Evolutionary conservation across 2,329 filamentous ascomycete genomes (phyloP).

Genomic region (Pseudogymnoascus verrucosus): DNA sequence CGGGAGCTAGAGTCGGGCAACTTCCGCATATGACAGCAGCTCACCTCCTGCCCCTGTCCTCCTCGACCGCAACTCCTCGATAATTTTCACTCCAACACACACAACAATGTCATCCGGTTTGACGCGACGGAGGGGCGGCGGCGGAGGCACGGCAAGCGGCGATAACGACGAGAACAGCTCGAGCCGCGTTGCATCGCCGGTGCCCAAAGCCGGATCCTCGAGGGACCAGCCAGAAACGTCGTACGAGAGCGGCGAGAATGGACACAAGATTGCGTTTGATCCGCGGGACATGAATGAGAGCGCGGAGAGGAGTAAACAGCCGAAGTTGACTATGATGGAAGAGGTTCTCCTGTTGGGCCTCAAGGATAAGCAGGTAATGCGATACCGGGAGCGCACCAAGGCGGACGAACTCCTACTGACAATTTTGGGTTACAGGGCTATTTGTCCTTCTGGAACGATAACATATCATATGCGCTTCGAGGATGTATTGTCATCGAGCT

Average conservation of each 20-base stretch:
- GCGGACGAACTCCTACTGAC: not conserved
- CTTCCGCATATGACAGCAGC: slow-evolving; percentile 5
- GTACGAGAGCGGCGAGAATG: slow-evolving; percentile 88
- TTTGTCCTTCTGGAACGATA: slow-evolving; percentile 99
- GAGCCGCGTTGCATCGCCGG: slow-evolving; percentile 59
- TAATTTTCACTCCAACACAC: slow-evolving; percentile 10
- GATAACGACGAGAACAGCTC: slow-evolving; percentile 55
- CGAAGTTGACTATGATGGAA: slow-evolving; percentile 97
- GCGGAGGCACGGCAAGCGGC: slow-evolving; percentile 45
- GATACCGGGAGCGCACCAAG: slow-evolving; percentile 9
- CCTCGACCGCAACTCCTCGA: slow-evolving; percentile 7
- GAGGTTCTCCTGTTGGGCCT: slow-evolving; percentile 90
- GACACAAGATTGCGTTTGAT: slow-evolving; percentile 97
- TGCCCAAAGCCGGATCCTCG: slow-evolving; percentile 52
- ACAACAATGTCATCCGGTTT: slow-evolving; percentile 43
- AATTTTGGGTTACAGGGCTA: slow-evolving; percentile 59
- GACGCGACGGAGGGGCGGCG: slow-evolving; percentile 59
- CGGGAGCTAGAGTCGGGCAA: slow-evolving; percentile 6
- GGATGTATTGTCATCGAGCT: slow-evolving; percentile 98
- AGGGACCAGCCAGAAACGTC: slow-evolving; percentile 65
- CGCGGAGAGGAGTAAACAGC: slow-evolving; percentile 92
- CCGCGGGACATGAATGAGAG: slow-evolving; percentile 96
- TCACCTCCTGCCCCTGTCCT: slow-evolving; percentile 2
- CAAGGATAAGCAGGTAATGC: slow-evolving; percentile 92
- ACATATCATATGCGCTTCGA: slow-evolving; percentile 95